Evolutionary conservation across 495 filamentous ascomycete species (phyloP).

Genomic region (Penicillium turbatum): DNA sequence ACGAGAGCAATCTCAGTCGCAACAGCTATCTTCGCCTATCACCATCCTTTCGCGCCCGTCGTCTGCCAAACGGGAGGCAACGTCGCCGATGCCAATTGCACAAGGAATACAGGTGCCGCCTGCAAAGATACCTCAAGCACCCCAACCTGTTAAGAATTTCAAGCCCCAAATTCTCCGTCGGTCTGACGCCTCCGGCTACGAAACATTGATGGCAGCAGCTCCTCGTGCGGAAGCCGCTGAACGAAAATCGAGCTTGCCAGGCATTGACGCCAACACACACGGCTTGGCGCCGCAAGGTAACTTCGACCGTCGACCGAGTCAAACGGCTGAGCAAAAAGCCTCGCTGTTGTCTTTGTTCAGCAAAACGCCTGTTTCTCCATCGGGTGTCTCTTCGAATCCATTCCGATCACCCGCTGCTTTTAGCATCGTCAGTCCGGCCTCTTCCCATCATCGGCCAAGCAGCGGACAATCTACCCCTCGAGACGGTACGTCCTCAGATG

Average conservation of each 20-base stretch:
- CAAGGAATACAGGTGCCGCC: slow-evolving; percentile 17
- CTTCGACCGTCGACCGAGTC: slow-evolving; percentile 41
- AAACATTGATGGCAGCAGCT: slow-evolving; percentile 17
- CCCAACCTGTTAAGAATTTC: slow-evolving; percentile 46
- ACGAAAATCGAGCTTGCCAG: slow-evolving; percentile 16
- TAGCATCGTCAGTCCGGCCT: slow-evolving; percentile 47
- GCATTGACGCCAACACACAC: background rate
- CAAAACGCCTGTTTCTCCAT: slow-evolving; percentile 44
- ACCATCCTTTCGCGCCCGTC: slow-evolving; percentile 45
- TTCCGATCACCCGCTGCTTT: slow-evolving; percentile 25
- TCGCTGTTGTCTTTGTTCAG: slow-evolving; percentile 67
- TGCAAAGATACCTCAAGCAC: slow-evolving; percentile 17
- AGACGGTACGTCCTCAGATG: slow-evolving; percentile 36
- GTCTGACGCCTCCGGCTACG: slow-evolving; percentile 37
- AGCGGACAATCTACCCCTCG: slow-evolving; percentile 41
- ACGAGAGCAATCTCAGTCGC: slow-evolving; percentile 17
- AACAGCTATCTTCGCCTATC: slow-evolving; percentile 35
- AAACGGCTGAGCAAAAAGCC: slow-evolving; percentile 59
- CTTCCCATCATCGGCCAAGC: slow-evolving; percentile 30
- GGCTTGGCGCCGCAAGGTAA: slow-evolving; percentile 13
- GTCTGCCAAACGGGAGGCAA: slow-evolving; percentile 31
- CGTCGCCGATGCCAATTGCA: slow-evolving; percentile 12
- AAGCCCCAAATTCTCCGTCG: slow-evolving; percentile 59
- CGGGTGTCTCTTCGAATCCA: slow-evolving; percentile 14
- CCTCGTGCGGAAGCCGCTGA: slow-evolving; percentile 4